Base-by-base conservation (phyloP, 805 yeast species). In the Hanseniaspora jakobsenii region DNA sequence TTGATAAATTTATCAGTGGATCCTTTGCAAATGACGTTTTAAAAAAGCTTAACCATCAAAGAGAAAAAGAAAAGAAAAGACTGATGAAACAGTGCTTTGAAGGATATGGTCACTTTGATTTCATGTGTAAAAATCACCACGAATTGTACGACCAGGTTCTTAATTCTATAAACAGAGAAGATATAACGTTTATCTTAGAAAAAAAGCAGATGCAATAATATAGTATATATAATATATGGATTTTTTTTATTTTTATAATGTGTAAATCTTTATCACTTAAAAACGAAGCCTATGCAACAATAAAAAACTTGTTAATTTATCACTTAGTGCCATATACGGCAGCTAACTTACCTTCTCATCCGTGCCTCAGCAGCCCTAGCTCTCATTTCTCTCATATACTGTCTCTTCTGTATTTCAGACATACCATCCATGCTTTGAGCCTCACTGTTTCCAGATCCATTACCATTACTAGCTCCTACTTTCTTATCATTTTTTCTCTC, bases 361-460 rank as follows among this genome's bases (percentile, higher is more conserved):
- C 98, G 69, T 0, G 89, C 94, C 59, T 91, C 97, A 0, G 94
- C 96, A 0, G 98, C 98, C 45, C 97, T 71, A 1, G 96, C 96
- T 44, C 97, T 69, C 55, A 87, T 87, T 55, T 91, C 98, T 49
- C 98, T 73, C 81, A 87, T 86, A 17, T 91, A 63, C 54, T 78
- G 72, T 70, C 71, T 69, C 54, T 75, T 71, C 51, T 87, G 95
- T 21, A 77, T 84, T 1, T 78, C 85, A 6, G 76, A 70, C 44
- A 89, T 65, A 0, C 86, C 78, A 35, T 72, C 69, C 44, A 78
- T 53, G 36, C 75, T 75, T 18, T 65, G 63, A 52, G 50, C n/a
- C 54, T 52, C 44, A 56, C 60, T 2, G 45, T 24, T 51, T 47
- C 14, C n/a, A n/a, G n/a, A n/a, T n/a, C 57, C 38, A 43, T 58